phyloP scores from a whole-genome alignment of 345 rosid genomes.

The Cochlearia excelsa region DNA sequence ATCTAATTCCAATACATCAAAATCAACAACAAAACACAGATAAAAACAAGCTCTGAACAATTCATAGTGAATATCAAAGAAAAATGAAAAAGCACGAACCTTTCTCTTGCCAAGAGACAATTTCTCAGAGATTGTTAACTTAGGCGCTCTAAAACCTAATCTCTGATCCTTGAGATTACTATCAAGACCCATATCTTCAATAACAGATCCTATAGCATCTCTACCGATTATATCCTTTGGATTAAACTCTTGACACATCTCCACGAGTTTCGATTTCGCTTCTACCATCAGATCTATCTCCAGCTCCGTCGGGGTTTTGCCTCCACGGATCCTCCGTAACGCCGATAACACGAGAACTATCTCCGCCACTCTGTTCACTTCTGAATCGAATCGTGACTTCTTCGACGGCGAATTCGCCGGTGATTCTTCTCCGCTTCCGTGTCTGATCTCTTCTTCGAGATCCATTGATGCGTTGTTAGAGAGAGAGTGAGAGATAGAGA shows the following conservation, averaged over 20 bases:
- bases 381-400: slow-evolving; percentile 41
- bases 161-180: slow-evolving; percentile 61
- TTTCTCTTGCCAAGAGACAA: slow-evolving; percentile 56
- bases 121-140: slow-evolving; percentile 75
- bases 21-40: no score
- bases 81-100: slow-evolving; percentile 41
- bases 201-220: slow-evolving; percentile 60
- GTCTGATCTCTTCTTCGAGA: slow-evolving; percentile 21
- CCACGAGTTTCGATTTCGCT: slow-evolving; percentile 69
- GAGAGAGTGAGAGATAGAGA: neutral
- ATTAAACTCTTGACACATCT: slow-evolving; percentile 50
- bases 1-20: neutral
- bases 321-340: slow-evolving; percentile 73
- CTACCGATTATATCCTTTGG: slow-evolving; percentile 69
- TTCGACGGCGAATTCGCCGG: slow-evolving; percentile 32
- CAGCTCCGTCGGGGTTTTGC: slow-evolving; percentile 66
- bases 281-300: slow-evolving; percentile 72
- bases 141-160: slow-evolving; percentile 58
- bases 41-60: neutral
- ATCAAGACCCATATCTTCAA: slow-evolving; percentile 88
- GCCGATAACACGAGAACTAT: slow-evolving; percentile 77
- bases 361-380: slow-evolving; percentile 69
- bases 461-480: slow-evolving; percentile 14
- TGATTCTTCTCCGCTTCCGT: slow-evolving; percentile 22
- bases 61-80: neutral